Evolutionary conservation across 768 basidiomycete species (phyloP).

Genomic region (Chlorophyllum brunneum): DNA sequence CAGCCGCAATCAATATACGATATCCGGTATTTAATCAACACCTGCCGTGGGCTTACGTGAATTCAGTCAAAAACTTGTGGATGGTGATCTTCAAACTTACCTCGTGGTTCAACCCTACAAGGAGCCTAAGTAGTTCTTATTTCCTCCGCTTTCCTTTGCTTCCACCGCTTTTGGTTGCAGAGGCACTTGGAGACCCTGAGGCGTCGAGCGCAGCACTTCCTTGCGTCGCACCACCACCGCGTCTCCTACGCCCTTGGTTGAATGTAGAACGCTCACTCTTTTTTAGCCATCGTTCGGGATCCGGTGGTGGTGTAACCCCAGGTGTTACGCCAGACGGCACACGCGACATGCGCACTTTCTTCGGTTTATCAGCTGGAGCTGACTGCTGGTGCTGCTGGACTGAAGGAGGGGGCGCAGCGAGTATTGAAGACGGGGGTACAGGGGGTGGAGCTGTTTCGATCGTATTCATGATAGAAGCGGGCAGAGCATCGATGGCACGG

Average conservation of each 20-base stretch:
- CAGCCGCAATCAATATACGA: constrained; percentile 15
- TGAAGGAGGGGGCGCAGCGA: constrained; percentile 28
- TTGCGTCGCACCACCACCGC: constrained; percentile 61
- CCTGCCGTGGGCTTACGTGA: constrained; percentile 8
- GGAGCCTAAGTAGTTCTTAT: constrained; percentile 28
- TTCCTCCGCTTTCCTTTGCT: constrained; percentile 70
- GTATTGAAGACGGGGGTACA: constrained; percentile 26
- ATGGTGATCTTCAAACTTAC: constrained; percentile 4
- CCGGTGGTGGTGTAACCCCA: constrained; percentile 78
- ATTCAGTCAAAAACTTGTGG: not conserved
- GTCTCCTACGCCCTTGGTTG: constrained; percentile 50
- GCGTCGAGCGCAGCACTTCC: constrained; percentile 46
- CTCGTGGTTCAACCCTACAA: constrained; percentile 5
- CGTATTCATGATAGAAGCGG: constrained; percentile 42
- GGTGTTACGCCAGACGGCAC: constrained; percentile 73
- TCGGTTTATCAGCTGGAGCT: constrained; percentile 21
- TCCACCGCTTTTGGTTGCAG: constrained; percentile 32
- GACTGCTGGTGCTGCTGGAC: constrained; percentile 31
- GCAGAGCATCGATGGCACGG: constrained; percentile 58
- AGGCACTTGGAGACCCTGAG: constrained; percentile 24
- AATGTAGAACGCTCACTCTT: constrained; percentile 73
- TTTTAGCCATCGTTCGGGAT: constrained; percentile 88
- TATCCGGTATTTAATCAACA: constrained; percentile 11
- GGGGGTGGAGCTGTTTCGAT: constrained; percentile 65
- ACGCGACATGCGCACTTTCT: constrained; percentile 59